These are phyloP conservation scores for Ustilago sp. DNA, from an alignment of 1,284 basidiomycete species.

Conservation along the genomic window DNA sequence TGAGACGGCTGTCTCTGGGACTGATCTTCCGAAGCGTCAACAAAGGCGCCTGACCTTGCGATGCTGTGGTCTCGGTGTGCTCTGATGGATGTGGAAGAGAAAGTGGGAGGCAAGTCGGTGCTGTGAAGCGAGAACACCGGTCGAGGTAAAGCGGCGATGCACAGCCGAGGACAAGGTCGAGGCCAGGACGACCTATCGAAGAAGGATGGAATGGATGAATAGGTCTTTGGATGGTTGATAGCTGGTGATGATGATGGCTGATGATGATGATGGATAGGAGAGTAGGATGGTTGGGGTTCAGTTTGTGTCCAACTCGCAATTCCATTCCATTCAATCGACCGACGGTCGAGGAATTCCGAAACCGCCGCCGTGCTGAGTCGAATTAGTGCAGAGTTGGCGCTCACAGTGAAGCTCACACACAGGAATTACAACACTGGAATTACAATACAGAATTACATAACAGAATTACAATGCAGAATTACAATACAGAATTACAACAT, in stretches of 20 bases:
- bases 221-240: not conserved
- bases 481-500: too few relatives aligned
- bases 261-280: not conserved
- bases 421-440: not conserved
- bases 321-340: not conserved
- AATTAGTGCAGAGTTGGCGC: not conserved
- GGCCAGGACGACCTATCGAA: not conserved
- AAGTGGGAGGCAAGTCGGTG: not conserved
- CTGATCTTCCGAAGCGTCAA: not conserved
- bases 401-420: not conserved
- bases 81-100: not conserved
- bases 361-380: slow-evolving; percentile 7
- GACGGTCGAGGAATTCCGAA: not conserved
- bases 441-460: too few relatives aligned
- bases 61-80: not conserved
- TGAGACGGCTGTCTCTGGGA: not conserved
- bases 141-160: not conserved
- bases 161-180: not conserved
- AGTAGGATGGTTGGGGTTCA: not conserved
- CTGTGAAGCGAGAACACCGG: not conserved
- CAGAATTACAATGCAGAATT: too few relatives aligned
- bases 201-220: not conserved
- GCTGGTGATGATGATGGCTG: not conserved
- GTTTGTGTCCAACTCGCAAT: not conserved
- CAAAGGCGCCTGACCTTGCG: not conserved